Percentiles rank a stretch among this genome's conserved stretches.
Conservation (phyloP, 345 rosid genomes). For the Streptanthus diversifolius region DNA sequence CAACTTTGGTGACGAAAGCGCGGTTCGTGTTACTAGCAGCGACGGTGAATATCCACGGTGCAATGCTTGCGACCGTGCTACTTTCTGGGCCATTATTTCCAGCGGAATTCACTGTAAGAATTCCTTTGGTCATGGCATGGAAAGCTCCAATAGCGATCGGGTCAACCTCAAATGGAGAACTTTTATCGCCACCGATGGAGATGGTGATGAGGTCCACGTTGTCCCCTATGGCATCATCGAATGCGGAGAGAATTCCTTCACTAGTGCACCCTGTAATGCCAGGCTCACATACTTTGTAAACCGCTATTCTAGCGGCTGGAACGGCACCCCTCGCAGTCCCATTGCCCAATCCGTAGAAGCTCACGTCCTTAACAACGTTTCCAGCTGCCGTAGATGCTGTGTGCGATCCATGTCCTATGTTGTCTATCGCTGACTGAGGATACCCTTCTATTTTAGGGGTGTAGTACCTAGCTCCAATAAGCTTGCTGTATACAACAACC, state of each 20-base stretch:
- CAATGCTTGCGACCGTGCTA: constrained; percentile 7
- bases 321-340: constrained; percentile 55
- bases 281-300: constrained; percentile 41
- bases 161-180: not conserved
- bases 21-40: constrained; percentile 54
- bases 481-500: constrained; percentile 18
- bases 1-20: constrained; percentile 33
- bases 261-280: not conserved
- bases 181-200: constrained; percentile 13
- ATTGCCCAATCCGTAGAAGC: constrained; percentile 42
- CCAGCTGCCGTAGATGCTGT: constrained; percentile 65
- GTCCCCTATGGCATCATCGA: constrained; percentile 49
- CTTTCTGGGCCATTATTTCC: constrained; percentile 36
- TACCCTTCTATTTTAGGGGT: constrained; percentile 22
- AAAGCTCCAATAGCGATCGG: constrained; percentile 44
- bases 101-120: constrained; percentile 45
- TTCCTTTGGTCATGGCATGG: constrained; percentile 54
- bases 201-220: constrained; percentile 39
- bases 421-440: constrained; percentile 21
- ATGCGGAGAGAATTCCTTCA: constrained; percentile 35
- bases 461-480: constrained; percentile 35
- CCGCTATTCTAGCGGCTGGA: constrained; percentile 52
- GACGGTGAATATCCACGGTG: constrained; percentile 52
- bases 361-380: constrained; percentile 31
- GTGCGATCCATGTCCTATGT: constrained; percentile 46